Evolutionary conservation across 169 alveolate genomes (phyloP).

Genomic region (Cryptosporidium andersoni): DNA sequence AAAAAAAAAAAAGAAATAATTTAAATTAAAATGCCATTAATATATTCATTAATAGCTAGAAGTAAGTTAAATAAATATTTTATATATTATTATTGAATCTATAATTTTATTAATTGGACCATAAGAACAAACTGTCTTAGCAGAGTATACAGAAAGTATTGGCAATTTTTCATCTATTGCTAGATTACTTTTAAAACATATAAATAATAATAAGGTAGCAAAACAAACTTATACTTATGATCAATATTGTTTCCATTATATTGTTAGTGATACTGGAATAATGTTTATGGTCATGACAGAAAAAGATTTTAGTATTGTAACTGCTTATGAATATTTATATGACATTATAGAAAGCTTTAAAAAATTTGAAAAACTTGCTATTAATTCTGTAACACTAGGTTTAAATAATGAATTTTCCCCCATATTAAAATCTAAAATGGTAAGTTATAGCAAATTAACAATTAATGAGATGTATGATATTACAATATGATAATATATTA

Average conservation of each 20-base stretch:
- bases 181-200: conserved; percentile 35
- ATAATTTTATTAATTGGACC: neutral
- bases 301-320: conserved; percentile 13
- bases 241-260: conserved; percentile 40
- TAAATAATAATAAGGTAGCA: conserved; percentile 1
- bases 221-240: conserved; percentile 60
- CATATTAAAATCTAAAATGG: conserved; percentile 46
- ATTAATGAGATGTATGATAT: too few relatives aligned
- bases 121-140: conserved; percentile 28
- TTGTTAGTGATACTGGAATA: conserved; percentile 21
- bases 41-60: conserved; percentile 7
- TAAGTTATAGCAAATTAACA: neutral
- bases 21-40: conserved; percentile 11
- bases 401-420: conserved; percentile 36
- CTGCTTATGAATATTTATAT: conserved; percentile 28
- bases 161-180: conserved; percentile 61
- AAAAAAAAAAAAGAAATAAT: too few relatives aligned
- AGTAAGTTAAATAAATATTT: neutral
- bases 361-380: conserved; percentile 8
- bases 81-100: neutral
- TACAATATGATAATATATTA: too few relatives aligned
- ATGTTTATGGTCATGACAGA: conserved; percentile 39
- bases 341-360: conserved; percentile 19
- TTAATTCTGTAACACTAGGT: conserved; percentile 8
- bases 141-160: conserved; percentile 53